Evolutionary conservation across 257 asterid genomes (phyloP), one percentile per base, ranked within the genome.

Genomic region (Fraxinus quadrangulata): DNA sequence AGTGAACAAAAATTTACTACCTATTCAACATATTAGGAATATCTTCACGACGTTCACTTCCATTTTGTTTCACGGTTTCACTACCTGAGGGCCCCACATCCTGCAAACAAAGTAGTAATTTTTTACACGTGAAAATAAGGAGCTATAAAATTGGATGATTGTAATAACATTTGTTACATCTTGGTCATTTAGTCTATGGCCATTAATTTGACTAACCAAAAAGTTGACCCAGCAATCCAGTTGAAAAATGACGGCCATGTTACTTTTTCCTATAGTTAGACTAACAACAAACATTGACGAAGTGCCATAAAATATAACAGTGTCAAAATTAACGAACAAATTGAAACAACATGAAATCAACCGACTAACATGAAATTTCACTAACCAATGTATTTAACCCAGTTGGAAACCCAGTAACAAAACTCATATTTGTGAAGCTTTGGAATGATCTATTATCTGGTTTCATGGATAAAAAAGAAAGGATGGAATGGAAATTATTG

Each of bases 41-140:
- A 75, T 90, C 95, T 82, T 88, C 93, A 1, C 85, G 92, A 71
- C 85, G 88, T 79, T 92, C 96, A 83, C 33, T 86, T 82, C 88
- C 94, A 45, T 77, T 89, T 79, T 83, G 92, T 85, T 90, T 94
- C 76, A 77, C 78, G 4, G 79, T 12, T 77, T 85, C 96, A 4
- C 77, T 74, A 37, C 71, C 85, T 47, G 89, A 77, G 37, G 88
- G 82, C 71, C 79, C 88, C 77, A 83, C 75, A 33, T 92, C 97
- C 98, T 94, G 88, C 75, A 81, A 80, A 78, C 77, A 76, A 75
- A 84, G 84, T 59, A 21, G 67, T 75, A 12, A 63, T 31, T 42
- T 13, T 63, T 72, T 28, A 47, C 31, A 63, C 4, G 6, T 11
- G 31, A 63, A 21, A 63, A 23, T 23, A 4, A 23, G 17, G 34